phyloP scores from a whole-genome alignment of 345 rosid species.

The Pistacia integerrima region DNA sequence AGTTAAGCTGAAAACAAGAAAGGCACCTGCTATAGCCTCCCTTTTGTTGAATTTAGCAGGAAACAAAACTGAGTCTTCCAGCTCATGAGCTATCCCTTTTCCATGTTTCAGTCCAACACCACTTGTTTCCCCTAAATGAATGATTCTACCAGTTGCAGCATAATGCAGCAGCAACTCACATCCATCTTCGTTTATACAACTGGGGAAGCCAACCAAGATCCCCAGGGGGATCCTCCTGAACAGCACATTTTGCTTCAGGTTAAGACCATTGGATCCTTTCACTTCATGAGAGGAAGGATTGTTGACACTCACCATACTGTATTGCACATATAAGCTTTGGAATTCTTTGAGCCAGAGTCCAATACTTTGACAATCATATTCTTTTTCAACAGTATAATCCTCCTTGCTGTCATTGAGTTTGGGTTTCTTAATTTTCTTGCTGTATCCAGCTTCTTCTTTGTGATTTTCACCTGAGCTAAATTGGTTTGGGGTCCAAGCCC shows the following conservation, averaged over 20 bases:
- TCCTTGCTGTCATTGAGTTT: conserved; percentile 25
- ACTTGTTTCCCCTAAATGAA: conserved; percentile 21
- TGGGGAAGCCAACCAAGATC: conserved; percentile 48
- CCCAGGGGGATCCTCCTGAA: conserved; percentile 65
- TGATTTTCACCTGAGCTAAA: conserved; percentile 25
- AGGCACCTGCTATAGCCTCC: conserved; percentile 59
- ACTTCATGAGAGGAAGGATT: conserved; percentile 25
- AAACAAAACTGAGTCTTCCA: conserved; percentile 17
- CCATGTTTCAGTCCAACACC: conserved; percentile 29
- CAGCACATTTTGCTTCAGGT: conserved; percentile 35
- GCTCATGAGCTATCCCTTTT: conserved; percentile 19
- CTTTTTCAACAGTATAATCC: conserved; percentile 22
- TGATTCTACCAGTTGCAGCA: conserved; percentile 58
- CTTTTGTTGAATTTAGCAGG: conserved; percentile 32
- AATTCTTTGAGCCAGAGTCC: conserved; percentile 52
- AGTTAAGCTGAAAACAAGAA: conserved; percentile 58
- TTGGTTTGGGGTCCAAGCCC: conserved; percentile 45
- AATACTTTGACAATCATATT: conserved; percentile 31
- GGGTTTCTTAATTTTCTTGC: conserved; percentile 49
- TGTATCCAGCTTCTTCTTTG: conserved; percentile 27
- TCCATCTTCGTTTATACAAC: conserved; percentile 43
- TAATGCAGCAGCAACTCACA: conserved; percentile 66
- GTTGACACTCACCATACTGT: conserved; percentile 18
- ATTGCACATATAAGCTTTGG: conserved; percentile 33
- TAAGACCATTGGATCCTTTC: conserved; percentile 20